Percentiles rank a stretch among this genome's conserved stretches.
phyloP scores from a whole-genome alignment of 2,329 filamentous ascomycete genomes.

The Colletotrichum melonis region DNA sequence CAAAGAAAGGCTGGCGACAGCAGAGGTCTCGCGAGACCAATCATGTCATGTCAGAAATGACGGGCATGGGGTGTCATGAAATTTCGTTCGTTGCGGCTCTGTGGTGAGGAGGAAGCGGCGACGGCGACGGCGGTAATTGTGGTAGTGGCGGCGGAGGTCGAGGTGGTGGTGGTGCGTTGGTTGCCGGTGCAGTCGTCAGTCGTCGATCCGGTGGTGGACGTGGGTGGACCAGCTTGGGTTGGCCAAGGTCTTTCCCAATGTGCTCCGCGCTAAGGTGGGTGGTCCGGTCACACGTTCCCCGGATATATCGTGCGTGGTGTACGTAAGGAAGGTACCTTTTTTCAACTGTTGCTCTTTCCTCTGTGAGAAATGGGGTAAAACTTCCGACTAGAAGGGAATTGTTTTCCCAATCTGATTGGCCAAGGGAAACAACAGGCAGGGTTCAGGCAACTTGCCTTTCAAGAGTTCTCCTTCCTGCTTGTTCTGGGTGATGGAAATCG shows the following conservation, averaged over 20 bases:
- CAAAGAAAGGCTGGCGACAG: not conserved
- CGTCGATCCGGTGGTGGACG: slow-evolving; percentile 8
- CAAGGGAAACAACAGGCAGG: no score
- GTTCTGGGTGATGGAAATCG: not conserved
- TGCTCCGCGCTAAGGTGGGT: slow-evolving; percentile 15
- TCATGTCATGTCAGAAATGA: slow-evolving; percentile 19
- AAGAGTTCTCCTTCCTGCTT: not conserved
- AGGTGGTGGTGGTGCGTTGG: slow-evolving; percentile 13
- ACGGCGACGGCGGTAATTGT: not conserved
- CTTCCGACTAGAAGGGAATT: not conserved
- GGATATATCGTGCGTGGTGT: not conserved
- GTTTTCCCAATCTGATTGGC: not conserved
- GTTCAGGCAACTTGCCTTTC: not conserved
- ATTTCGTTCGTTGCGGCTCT: slow-evolving; percentile 24
- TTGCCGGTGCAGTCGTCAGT: slow-evolving; percentile 22
- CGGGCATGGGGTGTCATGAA: slow-evolving; percentile 17
- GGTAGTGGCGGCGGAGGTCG: slow-evolving; percentile 8
- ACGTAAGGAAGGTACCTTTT: not conserved
- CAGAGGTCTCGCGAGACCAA: slow-evolving; percentile 5
- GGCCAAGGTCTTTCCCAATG: slow-evolving; percentile 4
- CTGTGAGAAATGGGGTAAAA: not conserved
- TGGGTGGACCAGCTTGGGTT: not conserved
- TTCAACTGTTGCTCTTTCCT: not conserved
- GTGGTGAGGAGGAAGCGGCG: slow-evolving; percentile 13
- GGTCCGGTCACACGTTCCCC: slow-evolving; percentile 9